Base-by-base conservation (phyloP, 495 filamentous ascomycete species). In the Neurospora tetraspora region DNA sequence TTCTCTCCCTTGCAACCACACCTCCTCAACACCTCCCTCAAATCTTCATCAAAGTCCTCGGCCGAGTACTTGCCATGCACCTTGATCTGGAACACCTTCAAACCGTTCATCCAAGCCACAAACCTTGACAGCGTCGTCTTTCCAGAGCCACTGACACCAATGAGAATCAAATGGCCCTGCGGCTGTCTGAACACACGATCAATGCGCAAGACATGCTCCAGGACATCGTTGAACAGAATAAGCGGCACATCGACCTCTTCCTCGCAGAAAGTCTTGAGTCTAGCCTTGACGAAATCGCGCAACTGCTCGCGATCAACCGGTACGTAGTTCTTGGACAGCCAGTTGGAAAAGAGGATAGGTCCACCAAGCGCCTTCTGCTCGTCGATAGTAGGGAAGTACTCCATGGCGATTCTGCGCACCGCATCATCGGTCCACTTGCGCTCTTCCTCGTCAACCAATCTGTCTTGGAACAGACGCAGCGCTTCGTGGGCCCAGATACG, bases 61-160 rank as follows among this genome's bases (percentile, higher is more conserved):
- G 93, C 93, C 34, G 96, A 97, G 80, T 99, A 99, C 80, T 94
- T 98, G 59, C 96, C 96, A 79, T 99, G 96, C 1, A 99, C 96
- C 85, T 98, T 99, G 85, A 99, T 98, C 82, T 99, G 96, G 86
- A 97, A 98, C 68, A 98, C 94, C 81, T 96, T 97, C 77, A 99
- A 85, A 68, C 96, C 96, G 78, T 99, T 99, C 96, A 99, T 99
- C 96, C 96, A 99, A 42, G 96, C 96, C 73, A 98, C 96, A 76
- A 99, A 99, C 71, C 96, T 90, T 34, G 96, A 98, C 65, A 99
- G 85, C 4, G 96, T 99, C 2, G 96, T 99, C 87, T 99, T 99
- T 79, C 96, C 96, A 85, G 92, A 96, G 77, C 96, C 96, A 76
- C 96, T 98, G 43, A 98, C 94, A 83, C 96, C 96, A 76, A 99